These are phyloP conservation scores for Suhomyces chickasaworum DNA, from an alignment of 1,139 yeast species.

Conservation along the genomic window DNA sequence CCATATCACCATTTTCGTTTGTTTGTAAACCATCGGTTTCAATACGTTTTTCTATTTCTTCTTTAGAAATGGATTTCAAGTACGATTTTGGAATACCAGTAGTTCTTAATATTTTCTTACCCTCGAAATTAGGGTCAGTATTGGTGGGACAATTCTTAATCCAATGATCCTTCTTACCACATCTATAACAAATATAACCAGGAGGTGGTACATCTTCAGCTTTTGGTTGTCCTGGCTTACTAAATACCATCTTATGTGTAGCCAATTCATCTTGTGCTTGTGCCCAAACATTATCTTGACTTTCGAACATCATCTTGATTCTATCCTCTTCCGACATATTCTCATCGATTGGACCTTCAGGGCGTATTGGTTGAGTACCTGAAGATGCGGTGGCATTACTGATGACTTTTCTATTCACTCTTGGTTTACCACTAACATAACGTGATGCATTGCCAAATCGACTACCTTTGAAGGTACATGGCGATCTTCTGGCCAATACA, in stretches of 20 bases:
- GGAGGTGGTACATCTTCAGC: constrained; percentile 87
- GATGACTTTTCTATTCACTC: constrained; percentile 49
- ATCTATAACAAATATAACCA: constrained; percentile 91
- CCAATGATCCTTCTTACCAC: constrained; percentile 98
- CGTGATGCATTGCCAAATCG: constrained; percentile 69
- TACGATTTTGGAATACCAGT: constrained; percentile 97
- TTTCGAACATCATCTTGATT: constrained; percentile 87
- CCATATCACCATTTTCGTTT: constrained; percentile 50
- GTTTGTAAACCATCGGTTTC: constrained; percentile 49
- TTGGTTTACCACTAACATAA: constrained; percentile 84
- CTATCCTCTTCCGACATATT: constrained; percentile 79
- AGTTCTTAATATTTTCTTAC: constrained; percentile 84
- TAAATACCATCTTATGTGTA: constrained; percentile 64
- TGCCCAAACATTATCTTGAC: constrained; percentile 92
- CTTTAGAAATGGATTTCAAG: constrained; percentile 69
- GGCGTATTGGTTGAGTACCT: constrained; percentile 6
- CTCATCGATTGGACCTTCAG: constrained; percentile 29
- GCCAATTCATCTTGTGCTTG: constrained; percentile 92
- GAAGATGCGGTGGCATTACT: constrained; percentile 27
- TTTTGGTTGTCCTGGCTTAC: constrained; percentile 42
- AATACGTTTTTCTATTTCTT: constrained; percentile 55
- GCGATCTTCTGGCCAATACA: constrained; percentile 79
- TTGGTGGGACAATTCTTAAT: constrained; percentile 94
- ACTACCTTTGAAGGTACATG: constrained; percentile 59
- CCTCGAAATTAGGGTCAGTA: constrained; percentile 91